Evolutionary conservation across 208 protist species (phyloP), one percentile per base, ranked within the genome.

Genomic region (Trypanosoma rangeli): DNA sequence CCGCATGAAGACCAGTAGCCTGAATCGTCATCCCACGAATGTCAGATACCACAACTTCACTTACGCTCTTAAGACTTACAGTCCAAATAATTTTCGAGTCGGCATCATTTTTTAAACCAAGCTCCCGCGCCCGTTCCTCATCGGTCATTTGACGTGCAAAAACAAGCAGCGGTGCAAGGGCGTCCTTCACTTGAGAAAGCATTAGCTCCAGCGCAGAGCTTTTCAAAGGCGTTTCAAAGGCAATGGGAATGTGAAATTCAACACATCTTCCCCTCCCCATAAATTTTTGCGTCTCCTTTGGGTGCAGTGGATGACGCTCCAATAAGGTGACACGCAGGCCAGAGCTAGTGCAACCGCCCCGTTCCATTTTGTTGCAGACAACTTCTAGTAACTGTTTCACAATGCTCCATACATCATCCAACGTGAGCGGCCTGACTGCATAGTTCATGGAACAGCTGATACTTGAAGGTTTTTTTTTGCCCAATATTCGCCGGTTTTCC

Each of bases 391-490:
- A 66, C 65, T 96, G 72, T 10, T 53, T 66, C 22, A 74, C 28
- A 64, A 96, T 92, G 29, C 33, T 78, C 80, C 79, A 89, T 12
- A 96, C 76, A 69, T 94, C 92, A 13, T 85, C 80, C 10, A 82
- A 24, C 29, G 66, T 69, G 8, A 42, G 42, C 5, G 89, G 89
- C 10, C 92, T 80, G 49, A 96, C 92, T 1, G 85, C 89, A 74
- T 96, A 96, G 77, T 96, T 94, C 89, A 96, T 94, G 35, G 85
- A 89, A 73, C 88, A 96, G 20, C 85, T 79, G 3, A 96, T 74
- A 16, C 83, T 84, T 22, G 59, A 74, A 24, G 86, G 88, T 42
- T 75, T 66, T 29, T 69, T 71, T 71, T 87, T 92, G 15, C 90
- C 87, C 1, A 89, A 37, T 13, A 74, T 72, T 8, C 76, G 60